Evolutionary conservation across 176 grass and related monocot genomes (phyloP).

Genomic region (Eremochloa ophiuroides): DNA sequence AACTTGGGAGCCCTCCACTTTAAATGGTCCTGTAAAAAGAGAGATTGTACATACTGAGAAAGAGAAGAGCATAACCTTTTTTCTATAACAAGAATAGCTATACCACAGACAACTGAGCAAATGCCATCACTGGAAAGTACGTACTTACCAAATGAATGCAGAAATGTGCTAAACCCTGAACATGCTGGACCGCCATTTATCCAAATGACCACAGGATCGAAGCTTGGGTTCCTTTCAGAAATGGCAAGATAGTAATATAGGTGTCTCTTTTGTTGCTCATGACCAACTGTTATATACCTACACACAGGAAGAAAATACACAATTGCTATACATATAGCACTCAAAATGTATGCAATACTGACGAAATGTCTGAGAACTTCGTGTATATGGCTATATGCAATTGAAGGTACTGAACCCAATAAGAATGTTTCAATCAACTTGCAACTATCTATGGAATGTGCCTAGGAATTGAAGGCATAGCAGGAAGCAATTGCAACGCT

Average conservation of each 20-base stretch:
- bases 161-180: conserved; percentile 43
- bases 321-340: neutral
- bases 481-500: too few relatives aligned
- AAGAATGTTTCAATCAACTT: neutral
- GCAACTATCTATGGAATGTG: neutral
- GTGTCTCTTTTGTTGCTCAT: conserved; percentile 32
- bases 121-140: neutral
- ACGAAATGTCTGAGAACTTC: neutral
- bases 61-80: neutral
- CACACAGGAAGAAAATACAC: neutral
- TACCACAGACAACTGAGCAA: neutral
- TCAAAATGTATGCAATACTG: neutral
- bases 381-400: neutral
- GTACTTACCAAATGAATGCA: conserved; percentile 41
- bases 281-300: conserved; percentile 53
- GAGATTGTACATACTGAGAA: neutral
- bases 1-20: conserved; percentile 27
- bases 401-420: neutral
- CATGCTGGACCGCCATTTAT: conserved; percentile 72
- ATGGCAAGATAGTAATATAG: conserved; percentile 57
- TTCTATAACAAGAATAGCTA: neutral
- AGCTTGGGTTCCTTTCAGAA: conserved; percentile 56
- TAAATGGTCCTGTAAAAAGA: conserved; percentile 45
- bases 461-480: too few relatives aligned
- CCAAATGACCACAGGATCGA: conserved; percentile 52